Conservation (phyloP, 345 rosid genomes). For the thale cress (Arabidopsis thaliana) region DNA sequence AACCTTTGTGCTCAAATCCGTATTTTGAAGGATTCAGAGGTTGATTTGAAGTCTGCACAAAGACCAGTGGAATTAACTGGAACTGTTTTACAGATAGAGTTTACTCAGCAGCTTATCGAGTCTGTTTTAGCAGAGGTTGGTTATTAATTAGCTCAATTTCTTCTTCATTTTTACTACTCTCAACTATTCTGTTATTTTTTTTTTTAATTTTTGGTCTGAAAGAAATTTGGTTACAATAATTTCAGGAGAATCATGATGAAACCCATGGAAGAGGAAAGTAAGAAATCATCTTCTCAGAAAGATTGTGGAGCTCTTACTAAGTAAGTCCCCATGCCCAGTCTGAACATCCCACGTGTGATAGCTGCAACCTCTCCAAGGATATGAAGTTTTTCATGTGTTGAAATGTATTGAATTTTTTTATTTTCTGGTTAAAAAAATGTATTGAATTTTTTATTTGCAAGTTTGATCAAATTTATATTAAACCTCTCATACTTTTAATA, state of each 20-base stretch:
- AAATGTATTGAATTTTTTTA: not conserved
- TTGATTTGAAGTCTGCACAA: not conserved
- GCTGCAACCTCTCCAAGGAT: not conserved
- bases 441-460: not conserved
- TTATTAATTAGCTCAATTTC: not conserved
- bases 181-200: not conserved
- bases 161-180: not conserved
- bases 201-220: not conserved
- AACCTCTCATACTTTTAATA: not conserved
- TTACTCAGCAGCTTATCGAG: not conserved
- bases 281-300: constrained; percentile 4
- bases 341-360: not conserved
- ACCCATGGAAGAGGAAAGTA: not conserved
- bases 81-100: constrained; percentile 2
- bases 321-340: not conserved
- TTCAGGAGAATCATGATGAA: not conserved
- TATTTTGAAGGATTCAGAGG: not conserved
- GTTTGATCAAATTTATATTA: not conserved
- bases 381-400: not conserved
- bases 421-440: too few species aligned
- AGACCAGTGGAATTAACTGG: constrained; percentile 6
- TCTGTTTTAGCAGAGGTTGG: not conserved
- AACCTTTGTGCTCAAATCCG: not conserved
- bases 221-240: not conserved
- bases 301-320: not conserved